Base-by-base conservation (phyloP, 169 alveolate species). In the Eimeria zaria region DNA sequence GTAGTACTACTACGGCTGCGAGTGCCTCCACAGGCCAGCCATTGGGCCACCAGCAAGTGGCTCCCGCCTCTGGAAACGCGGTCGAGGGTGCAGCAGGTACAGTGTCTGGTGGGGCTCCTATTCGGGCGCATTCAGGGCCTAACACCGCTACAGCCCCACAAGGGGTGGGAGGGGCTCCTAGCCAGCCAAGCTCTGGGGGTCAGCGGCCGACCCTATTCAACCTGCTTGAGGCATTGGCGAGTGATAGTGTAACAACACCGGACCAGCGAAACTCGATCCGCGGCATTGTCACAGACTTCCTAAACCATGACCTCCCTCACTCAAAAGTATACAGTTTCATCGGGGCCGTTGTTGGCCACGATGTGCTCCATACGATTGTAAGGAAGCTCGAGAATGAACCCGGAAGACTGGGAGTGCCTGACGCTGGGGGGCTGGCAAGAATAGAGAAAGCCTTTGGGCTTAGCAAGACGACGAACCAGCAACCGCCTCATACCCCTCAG, bases 261-360 rank as follows among this genome's bases (percentile, higher is more conserved):
- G 98, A 98, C 78, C 99, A 98, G 97, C 95, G 99, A n/a, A 98
- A 98, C 91, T 98, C 99, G 96, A 98, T 98, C 58, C 96, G 99
- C 48, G 99, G 98, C 36, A 97, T 98, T 30, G 98, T 98, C 2
- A 98, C 99, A 12, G 98, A 98, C 91, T 98, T 98, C 81, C 96
- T 98, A 76, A 97, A 97, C 95, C 98, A 98, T 93, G 98, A 98
- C 92, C 97, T 98, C 24, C 98, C 98, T 58, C 99, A 98, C 89
- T 97, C 98, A 46, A 98, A 98, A 85, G 98, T 98, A 60, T 98
- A 98, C 96, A 97, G 99, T 62, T 98, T 98, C 97, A 98, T 98
- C 53, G 99, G 99, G 89, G 98, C 99, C 12, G 98, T 98, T 2
- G 98, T 98, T 1, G 99, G 99, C 5, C 99, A 98, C 91, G 99